Conservation (phyloP, 2,329 filamentous ascomycete species). For the Botrytis byssoidea region DNA sequence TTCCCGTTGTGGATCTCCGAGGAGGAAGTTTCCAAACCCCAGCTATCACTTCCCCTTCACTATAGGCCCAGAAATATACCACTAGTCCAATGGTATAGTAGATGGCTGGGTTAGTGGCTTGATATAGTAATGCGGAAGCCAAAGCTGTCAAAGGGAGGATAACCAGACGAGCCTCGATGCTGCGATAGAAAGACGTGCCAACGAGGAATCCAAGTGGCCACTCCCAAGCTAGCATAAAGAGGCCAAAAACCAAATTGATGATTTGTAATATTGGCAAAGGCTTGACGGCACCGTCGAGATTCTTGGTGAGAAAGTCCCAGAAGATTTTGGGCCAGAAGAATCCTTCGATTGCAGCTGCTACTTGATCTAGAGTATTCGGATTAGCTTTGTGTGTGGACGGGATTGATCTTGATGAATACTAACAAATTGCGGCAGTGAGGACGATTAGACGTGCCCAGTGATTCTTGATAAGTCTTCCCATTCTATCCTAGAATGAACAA, state of each 20-base stretch:
- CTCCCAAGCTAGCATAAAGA: slow-evolving; percentile 81
- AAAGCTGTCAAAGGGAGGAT: slow-evolving; percentile 78
- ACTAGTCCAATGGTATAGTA: slow-evolving; percentile 86
- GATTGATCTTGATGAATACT: slow-evolving; percentile 29
- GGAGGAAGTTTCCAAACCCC: slow-evolving; percentile 37
- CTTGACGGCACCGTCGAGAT: slow-evolving; percentile 80
- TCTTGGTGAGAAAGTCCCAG: slow-evolving; percentile 93
- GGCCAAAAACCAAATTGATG: slow-evolving; percentile 80
- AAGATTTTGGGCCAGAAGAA: slow-evolving; percentile 99
- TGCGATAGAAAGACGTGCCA: slow-evolving; percentile 76
- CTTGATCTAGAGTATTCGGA: slow-evolving; percentile 65
- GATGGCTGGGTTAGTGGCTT: slow-evolving; percentile 85
- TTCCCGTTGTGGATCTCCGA: slow-evolving; percentile 26
- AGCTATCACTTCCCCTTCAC: slow-evolving; percentile 80
- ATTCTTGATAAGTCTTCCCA: slow-evolving; percentile 99
- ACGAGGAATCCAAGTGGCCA: slow-evolving; percentile 82
- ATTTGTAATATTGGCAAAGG: slow-evolving; percentile 87
- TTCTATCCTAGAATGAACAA: slow-evolving; percentile 42
- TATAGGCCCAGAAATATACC: slow-evolving; percentile 96
- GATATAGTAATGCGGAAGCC: slow-evolving; percentile 77
- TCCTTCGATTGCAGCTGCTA: slow-evolving; percentile 76
- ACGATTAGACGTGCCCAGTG: slow-evolving; percentile 96
- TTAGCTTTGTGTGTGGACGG: slow-evolving; percentile 19
- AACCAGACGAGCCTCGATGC: slow-evolving; percentile 80
- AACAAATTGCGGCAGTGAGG: slow-evolving; percentile 69